Conservation (phyloP, 805 yeast genomes). For the Metschnikowia koreensis region DNA sequence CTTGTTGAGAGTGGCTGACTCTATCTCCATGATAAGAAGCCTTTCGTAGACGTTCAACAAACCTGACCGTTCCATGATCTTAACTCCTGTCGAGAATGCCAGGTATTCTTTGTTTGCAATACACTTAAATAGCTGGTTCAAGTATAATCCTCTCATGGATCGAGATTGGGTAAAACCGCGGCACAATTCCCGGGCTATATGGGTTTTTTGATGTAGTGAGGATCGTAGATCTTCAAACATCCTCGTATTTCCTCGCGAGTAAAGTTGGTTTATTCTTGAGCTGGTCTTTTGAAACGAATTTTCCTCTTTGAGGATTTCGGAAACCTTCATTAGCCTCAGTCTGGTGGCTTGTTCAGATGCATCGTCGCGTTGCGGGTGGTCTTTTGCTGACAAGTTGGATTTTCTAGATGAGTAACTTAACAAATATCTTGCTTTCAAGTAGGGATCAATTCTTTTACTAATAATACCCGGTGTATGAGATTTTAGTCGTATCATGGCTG, state of each 20-base stretch:
- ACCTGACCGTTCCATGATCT: constrained; percentile 2
- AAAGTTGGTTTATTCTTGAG: not conserved
- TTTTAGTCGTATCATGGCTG: not conserved
- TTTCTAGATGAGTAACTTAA: not conserved
- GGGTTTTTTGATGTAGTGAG: not conserved
- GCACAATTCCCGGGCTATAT: constrained; percentile 3
- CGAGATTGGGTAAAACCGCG: constrained; percentile 9
- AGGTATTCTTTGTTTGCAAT: not conserved
- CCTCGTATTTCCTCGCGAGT: not conserved
- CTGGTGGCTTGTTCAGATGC: not conserved
- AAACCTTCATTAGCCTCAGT: not conserved
- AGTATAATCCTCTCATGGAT: constrained; percentile 6
- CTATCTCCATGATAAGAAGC: constrained; percentile 5
- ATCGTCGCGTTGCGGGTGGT: not conserved
- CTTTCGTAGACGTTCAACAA: constrained; percentile 5
- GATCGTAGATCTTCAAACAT: constrained; percentile 7
- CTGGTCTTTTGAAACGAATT: constrained; percentile 2
- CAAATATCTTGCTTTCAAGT: not conserved
- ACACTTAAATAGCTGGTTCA: constrained; percentile 5
- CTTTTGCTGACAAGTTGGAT: not conserved
- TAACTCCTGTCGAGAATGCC: constrained; percentile 4
- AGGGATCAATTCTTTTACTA: not conserved
- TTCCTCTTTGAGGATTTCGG: not conserved
- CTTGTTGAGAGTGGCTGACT: not conserved
- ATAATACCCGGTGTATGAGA: not conserved